Conservation (phyloP, 2,329 filamentous ascomycete genomes). For the Fusarium oxysporum region DNA sequence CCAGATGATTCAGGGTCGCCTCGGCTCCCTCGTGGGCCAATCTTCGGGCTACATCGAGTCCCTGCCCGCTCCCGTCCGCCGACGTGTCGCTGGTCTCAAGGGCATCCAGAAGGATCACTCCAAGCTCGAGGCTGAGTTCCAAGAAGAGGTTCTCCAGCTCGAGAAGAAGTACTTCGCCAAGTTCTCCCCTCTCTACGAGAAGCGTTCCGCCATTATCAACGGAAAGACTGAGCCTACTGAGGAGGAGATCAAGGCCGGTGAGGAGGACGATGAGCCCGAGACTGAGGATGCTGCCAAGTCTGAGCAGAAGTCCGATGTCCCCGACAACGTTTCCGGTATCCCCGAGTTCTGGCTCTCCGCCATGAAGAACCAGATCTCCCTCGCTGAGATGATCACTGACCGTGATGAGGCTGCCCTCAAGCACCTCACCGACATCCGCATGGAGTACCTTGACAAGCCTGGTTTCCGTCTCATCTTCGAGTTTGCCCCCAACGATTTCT, state of each 20-base stretch:
- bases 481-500: slow-evolving; percentile 94
- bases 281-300: slow-evolving; percentile 71
- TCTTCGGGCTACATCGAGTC: slow-evolving; percentile 99
- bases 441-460: slow-evolving; percentile 99
- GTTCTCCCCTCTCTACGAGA: slow-evolving; percentile 96
- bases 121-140: slow-evolving; percentile 97
- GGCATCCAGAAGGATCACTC: slow-evolving; percentile 99
- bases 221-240: slow-evolving; percentile 87
- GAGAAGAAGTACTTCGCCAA: slow-evolving; percentile 99
- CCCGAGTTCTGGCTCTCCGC: slow-evolving; percentile 99
- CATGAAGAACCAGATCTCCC: slow-evolving; percentile 99
- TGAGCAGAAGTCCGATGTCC: slow-evolving; percentile 68
- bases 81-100: slow-evolving; percentile 94
- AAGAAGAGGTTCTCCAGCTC: slow-evolving; percentile 96
- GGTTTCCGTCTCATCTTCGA: slow-evolving; percentile 99
- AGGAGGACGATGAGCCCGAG: slow-evolving; percentile 81
- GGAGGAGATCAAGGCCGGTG: slow-evolving; percentile 86
- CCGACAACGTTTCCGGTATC: slow-evolving; percentile 77
- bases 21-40: slow-evolving; percentile 90
- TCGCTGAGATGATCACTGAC: slow-evolving; percentile 98
- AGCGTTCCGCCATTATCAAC: slow-evolving; percentile 93
- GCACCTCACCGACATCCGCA: slow-evolving; percentile 89
- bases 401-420: slow-evolving; percentile 95
- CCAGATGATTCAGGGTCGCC: slow-evolving; percentile 97
- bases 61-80: slow-evolving; percentile 87